Conservation (phyloP, 2,329 filamentous ascomycete species). For the Xylariales sp. region DNA sequence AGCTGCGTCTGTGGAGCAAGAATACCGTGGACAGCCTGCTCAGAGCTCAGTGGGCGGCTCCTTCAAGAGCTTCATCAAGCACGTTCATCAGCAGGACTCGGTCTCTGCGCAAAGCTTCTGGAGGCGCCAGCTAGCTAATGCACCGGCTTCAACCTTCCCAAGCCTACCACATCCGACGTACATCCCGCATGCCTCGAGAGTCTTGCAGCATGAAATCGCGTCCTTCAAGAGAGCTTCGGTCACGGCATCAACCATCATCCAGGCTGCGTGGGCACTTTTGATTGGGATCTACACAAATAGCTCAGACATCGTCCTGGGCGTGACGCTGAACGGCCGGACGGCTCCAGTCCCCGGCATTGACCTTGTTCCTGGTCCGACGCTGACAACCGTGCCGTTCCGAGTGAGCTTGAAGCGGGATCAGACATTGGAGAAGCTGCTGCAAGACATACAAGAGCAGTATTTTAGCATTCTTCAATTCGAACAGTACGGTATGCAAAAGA, state of each 20-base stretch:
- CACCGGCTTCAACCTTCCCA: background rate
- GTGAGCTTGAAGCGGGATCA: background rate
- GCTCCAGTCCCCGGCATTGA: constrained; percentile 4
- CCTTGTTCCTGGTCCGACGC: background rate
- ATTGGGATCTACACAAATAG: background rate
- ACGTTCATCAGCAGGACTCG: background rate
- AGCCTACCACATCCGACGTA: background rate
- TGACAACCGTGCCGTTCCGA: constrained; percentile 1
- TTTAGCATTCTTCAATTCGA: background rate
- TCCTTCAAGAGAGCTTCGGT: background rate
- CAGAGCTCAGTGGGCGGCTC: background rate
- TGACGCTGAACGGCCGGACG: background rate
- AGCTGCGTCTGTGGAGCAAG: background rate
- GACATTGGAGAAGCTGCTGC: background rate
- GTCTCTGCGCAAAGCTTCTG: background rate
- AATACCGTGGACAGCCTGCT: background rate
- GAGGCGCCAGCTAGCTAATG: background rate
- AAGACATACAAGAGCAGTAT: background rate
- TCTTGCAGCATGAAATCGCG: background rate
- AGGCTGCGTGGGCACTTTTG: constrained; percentile 1
- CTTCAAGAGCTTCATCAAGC: constrained; percentile 2
- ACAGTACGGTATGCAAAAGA: constrained; percentile 9
- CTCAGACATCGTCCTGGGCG: background rate
- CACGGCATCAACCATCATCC: background rate
- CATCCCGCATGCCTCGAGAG: background rate